Conservation (phyloP, 371 early-diverging fungal genomes). For the Apophysomyces elegans region DNA sequence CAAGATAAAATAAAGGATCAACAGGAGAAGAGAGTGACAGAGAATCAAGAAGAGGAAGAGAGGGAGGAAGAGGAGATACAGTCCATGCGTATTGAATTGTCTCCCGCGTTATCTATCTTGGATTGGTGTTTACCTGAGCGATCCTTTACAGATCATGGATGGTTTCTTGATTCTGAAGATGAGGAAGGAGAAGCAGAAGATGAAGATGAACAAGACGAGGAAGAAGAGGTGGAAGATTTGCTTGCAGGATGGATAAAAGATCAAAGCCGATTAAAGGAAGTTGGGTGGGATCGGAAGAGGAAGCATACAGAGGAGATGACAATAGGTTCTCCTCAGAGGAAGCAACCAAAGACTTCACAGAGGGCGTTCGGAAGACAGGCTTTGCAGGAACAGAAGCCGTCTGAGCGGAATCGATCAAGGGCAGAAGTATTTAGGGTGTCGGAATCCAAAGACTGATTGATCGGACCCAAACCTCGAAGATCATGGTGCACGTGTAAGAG, state of each 20-base stretch:
- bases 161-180: neutral
- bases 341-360: neutral
- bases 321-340: neutral
- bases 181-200: neutral
- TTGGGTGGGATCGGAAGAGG: neutral
- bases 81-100: neutral
- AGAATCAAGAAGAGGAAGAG: neutral
- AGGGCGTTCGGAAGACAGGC: neutral
- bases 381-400: neutral
- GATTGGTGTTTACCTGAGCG: neutral
- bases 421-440: neutral
- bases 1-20: neutral
- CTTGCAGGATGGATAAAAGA: constrained; percentile 3
- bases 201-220: neutral
- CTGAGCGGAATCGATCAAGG: neutral
- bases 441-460: constrained; percentile 1
- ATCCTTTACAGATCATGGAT: too few species aligned
- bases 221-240: neutral
- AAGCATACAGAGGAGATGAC: neutral
- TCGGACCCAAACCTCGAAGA: neutral
- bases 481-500: neutral
- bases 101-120: neutral
- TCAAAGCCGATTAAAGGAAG: neutral
- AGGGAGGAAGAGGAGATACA: neutral
- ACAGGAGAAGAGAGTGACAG: neutral